Evolutionary conservation across 305 asterid species (phyloP).

Genomic region (Fraxinus greggii): DNA sequence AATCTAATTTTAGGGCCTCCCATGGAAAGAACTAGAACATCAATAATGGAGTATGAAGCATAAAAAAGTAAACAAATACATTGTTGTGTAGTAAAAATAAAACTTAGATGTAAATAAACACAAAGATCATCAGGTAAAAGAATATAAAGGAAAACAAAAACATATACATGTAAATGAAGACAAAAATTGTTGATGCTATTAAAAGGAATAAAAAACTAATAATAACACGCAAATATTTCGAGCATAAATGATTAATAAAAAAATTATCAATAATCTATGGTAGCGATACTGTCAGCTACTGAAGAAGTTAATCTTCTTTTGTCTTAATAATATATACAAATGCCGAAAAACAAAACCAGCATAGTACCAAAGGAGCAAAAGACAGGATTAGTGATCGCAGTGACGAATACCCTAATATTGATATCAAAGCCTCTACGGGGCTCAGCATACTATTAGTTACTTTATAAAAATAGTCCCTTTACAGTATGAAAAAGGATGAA

Average conservation of each 20-base stretch:
- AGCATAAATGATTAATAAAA: background rate
- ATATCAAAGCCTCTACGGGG: slow-evolving; percentile 3
- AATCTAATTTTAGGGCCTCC: background rate
- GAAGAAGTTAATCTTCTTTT: slow-evolving; percentile 5
- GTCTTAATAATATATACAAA: slow-evolving; percentile 1
- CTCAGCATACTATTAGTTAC: background rate
- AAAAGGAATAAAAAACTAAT: background rate
- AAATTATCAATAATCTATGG: background rate
- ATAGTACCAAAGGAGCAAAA: background rate
- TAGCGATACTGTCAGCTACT: background rate
- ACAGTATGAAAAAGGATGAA: background rate
- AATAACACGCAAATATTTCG: background rate
- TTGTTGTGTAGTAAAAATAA: background rate
- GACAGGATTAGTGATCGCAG: background rate
- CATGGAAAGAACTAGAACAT: background rate
- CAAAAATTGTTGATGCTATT: background rate
- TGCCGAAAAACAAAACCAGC: background rate
- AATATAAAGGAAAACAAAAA: background rate
- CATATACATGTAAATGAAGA: background rate
- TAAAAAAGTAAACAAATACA: background rate
- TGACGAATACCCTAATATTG: background rate
- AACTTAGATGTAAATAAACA: background rate
- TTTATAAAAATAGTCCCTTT: background rate
- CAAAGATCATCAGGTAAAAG: background rate
- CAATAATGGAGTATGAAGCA: background rate